phyloP scores from a whole-genome alignment of 2,329 filamentous ascomycete species.

The Peltaster fructicola region DNA sequence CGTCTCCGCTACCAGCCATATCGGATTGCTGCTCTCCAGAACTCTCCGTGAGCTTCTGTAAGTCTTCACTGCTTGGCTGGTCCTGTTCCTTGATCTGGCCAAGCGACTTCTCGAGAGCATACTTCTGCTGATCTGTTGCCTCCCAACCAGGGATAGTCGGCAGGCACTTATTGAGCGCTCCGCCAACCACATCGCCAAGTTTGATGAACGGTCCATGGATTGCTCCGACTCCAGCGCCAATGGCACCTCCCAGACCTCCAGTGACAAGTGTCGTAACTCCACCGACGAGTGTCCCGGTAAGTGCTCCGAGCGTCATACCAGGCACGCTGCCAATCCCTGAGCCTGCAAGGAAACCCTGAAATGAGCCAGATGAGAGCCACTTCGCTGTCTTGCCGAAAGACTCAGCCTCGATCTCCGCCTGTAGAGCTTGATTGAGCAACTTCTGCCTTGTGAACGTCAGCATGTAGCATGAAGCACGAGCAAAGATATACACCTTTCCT shows the following conservation, averaged over 20 bases:
- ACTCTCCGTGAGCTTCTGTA: constrained; percentile 3
- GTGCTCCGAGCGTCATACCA: constrained; percentile 12
- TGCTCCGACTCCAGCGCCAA: constrained; percentile 10
- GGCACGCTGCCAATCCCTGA: constrained; percentile 14
- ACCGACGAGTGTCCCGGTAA: constrained; percentile 17
- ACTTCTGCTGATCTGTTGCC: constrained; percentile 16
- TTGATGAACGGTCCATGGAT: constrained; percentile 15
- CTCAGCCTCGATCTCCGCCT: constrained; percentile 15
- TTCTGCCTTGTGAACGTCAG: too few species aligned
- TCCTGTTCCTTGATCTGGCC: constrained; percentile 13
- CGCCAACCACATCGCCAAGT: constrained; percentile 11
- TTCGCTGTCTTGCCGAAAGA: constrained; percentile 18
- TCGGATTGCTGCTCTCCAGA: too few species aligned
- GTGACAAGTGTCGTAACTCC: constrained; percentile 11
- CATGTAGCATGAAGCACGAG: too few species aligned
- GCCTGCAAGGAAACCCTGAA: constrained; percentile 16
- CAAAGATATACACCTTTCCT: too few species aligned
- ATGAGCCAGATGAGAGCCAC: constrained; percentile 13
- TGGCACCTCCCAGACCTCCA: constrained; percentile 13
- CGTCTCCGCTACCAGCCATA: too few species aligned
- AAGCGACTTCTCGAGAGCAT: constrained; percentile 16
- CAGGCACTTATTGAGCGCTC: constrained; percentile 12
- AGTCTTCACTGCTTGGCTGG: constrained; percentile 8
- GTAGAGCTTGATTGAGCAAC: constrained; percentile 15
- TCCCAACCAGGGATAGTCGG: constrained; percentile 15